Evolutionary conservation across 2,329 filamentous ascomycete species (phyloP).

Genomic region (Phaeosphaeriaceae sp.): DNA sequence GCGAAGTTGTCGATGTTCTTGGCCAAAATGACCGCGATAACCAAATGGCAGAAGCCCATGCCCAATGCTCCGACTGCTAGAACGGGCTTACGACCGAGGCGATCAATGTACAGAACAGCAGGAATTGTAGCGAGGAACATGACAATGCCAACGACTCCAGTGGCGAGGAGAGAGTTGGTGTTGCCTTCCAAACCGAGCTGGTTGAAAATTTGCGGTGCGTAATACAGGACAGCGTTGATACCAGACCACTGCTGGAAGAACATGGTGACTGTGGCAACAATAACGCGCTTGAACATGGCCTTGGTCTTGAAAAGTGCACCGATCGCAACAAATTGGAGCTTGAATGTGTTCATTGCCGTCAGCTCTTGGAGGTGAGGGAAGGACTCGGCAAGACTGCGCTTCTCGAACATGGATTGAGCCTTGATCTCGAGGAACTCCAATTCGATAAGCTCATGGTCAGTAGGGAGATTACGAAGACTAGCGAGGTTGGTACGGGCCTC

Average conservation of each 20-base stretch:
- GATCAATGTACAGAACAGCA: conserved; percentile 70
- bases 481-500: conserved; percentile 71
- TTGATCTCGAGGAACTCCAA: conserved; percentile 86
- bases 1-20: conserved; percentile 66
- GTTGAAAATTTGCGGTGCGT: conserved; percentile 59
- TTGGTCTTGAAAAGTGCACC: conserved; percentile 68
- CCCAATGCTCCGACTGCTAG: conserved; percentile 70
- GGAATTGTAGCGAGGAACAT: conserved; percentile 73
- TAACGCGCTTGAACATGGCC: conserved; percentile 71
- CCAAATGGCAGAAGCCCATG: conserved; percentile 74
- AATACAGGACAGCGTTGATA: conserved; percentile 53
- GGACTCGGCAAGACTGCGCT: conserved; percentile 67
- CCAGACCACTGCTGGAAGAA: conserved; percentile 62
- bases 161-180: conserved; percentile 67
- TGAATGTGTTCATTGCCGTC: conserved; percentile 64
- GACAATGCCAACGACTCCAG: conserved; percentile 73
- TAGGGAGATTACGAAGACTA: conserved; percentile 66
- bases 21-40: conserved; percentile 74
- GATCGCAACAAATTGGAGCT: conserved; percentile 70
- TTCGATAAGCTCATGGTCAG: conserved; percentile 72
- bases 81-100: conserved; percentile 68
- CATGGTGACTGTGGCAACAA: conserved; percentile 63
- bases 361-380: conserved; percentile 70
- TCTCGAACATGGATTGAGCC: conserved; percentile 78
- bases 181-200: conserved; percentile 56